phyloP scores from a whole-genome alignment of 345 rosid species.

The Eucalyptus pauciflora region DNA sequence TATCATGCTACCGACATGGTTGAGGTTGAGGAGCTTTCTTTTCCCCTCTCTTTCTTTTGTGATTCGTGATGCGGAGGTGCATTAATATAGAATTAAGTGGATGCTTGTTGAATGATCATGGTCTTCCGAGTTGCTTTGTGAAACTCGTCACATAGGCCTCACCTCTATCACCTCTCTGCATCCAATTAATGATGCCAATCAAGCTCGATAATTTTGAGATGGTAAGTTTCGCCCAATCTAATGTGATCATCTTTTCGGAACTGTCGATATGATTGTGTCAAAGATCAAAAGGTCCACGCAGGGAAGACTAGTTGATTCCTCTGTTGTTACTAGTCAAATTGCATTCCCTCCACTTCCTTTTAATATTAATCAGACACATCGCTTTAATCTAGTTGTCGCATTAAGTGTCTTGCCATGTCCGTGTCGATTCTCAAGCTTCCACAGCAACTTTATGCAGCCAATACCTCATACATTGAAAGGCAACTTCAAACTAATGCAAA shows the following conservation, averaged over 20 bases:
- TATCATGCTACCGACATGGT: neutral
- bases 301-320: neutral
- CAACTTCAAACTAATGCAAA: too few species aligned
- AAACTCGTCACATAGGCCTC: neutral
- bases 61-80: neutral
- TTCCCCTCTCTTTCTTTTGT: neutral
- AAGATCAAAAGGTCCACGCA: neutral
- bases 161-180: neutral
- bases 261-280: rapidly evolving
- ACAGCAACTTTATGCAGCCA: too few species aligned
- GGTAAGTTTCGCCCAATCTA: neutral
- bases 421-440: too few species aligned
- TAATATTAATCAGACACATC: too few species aligned
- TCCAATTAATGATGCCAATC: neutral
- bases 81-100: too few species aligned
- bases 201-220: neutral
- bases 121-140: neutral
- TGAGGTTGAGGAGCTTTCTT: neutral
- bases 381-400: too few species aligned
- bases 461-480: too few species aligned
- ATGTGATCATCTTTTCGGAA: neutral
- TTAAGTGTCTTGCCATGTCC: too few species aligned
- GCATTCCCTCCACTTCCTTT: neutral
- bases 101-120: neutral
- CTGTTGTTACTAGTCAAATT: neutral